Evolutionary conservation across 345 rosid genomes (phyloP), one percentile per base, ranked within the genome.

Genomic region (Turritis glabra): DNA sequence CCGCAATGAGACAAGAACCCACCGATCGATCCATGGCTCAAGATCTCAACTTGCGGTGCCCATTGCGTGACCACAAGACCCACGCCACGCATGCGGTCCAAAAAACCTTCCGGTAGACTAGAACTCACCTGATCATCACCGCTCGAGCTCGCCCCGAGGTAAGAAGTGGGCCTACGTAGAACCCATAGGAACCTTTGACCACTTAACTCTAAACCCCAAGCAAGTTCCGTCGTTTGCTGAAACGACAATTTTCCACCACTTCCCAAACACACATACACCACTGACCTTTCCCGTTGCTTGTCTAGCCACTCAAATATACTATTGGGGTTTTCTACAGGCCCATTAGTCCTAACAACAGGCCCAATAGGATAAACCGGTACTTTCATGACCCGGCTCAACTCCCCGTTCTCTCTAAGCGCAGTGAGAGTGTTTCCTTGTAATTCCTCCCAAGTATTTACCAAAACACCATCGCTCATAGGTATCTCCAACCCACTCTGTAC

Each of bases 1-100:
- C 92, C 95, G 9, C 92, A 80, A 40, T 90, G 94, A 5, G 94
- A 81, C 18, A 90, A 68, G 65, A 89, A 89, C 8, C 87, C 90
- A 6, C 91, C 97, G 1, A 81, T 76, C 0, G 93, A 83, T 17
- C 68, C 72, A 47, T 91, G 96, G 62, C 69, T 53, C 72, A 91
- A 72, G 53, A 91, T 83, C 57, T 85, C 78, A 29, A 72, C 64
- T 69, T 89, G 92, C 13, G 38, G 38, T 35, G 38, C 38, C 38
- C 38, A 35, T 35, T 35, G 12, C 1, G 38, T 35, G 38, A 35
- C 13, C 1, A 35, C 44, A 40, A 40, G 44, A 5, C n/a, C 44
- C 44, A 40, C 43, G 13, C 44, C n/a, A n/a, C n/a, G n/a, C n/a
- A n/a, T 88, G 51, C 90, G 63, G 0, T 58, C 59, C 29, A 82